Evolutionary conservation across 2,329 filamentous ascomycete genomes (phyloP).

Genomic region (Neopestalotiopsis sp.): DNA sequence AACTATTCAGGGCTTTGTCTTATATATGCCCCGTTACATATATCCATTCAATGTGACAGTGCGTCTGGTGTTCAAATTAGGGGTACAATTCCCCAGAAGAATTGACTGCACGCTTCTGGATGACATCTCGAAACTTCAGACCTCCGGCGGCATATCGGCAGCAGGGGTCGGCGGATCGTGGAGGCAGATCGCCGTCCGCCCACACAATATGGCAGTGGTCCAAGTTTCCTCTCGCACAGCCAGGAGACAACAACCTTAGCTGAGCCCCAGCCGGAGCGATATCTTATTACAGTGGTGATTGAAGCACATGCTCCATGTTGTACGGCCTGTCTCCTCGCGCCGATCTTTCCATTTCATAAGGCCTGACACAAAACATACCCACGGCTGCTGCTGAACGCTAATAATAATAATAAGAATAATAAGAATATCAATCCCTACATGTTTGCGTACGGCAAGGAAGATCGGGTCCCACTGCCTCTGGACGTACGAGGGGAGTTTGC

Average conservation of each 20-base stretch:
- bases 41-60: background rate
- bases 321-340: slow-evolving; percentile 17
- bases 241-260: background rate
- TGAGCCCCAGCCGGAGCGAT: slow-evolving; percentile 5
- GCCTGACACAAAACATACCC: slow-evolving; percentile 12
- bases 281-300: slow-evolving; percentile 13
- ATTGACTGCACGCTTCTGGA: background rate
- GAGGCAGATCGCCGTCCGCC: slow-evolving; percentile 14
- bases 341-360: slow-evolving; percentile 9
- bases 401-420: background rate
- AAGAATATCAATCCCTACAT: background rate
- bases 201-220: background rate
- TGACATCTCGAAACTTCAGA: slow-evolving; percentile 1
- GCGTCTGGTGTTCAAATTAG: too few species aligned
- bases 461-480: background rate
- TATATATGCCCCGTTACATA: background rate
- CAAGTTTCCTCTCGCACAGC: background rate
- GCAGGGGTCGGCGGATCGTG: slow-evolving; percentile 15
- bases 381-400: background rate
- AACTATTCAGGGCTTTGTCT: background rate
- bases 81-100: too few species aligned
- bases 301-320: slow-evolving; percentile 18
- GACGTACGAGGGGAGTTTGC: background rate
- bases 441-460: background rate
- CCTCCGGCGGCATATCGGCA: background rate